Conservation (phyloP, 2,329 filamentous ascomycete genomes). For the Penicillium sp. region DNA sequence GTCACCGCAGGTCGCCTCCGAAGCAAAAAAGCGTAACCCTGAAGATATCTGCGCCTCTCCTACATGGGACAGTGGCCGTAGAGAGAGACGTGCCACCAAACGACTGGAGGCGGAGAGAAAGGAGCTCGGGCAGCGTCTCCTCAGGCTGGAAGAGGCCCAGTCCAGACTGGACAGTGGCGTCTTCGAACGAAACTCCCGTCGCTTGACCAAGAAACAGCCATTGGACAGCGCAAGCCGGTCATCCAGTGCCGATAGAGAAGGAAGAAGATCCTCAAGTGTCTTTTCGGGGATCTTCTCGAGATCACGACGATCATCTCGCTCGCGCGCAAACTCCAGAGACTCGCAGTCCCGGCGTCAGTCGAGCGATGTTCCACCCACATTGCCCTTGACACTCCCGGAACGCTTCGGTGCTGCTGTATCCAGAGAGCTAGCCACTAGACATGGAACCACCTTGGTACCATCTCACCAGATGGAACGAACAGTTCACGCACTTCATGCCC, state of each 20-base stretch:
- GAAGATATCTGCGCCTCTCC: slow-evolving; percentile 17
- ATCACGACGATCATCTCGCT: slow-evolving; percentile 28
- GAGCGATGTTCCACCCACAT: slow-evolving; percentile 15
- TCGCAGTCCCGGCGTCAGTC: slow-evolving; percentile 4
- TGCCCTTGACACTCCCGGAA: slow-evolving; percentile 29
- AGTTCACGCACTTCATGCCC: slow-evolving; percentile 1
- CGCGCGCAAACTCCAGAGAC: slow-evolving; percentile 27
- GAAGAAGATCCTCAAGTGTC: slow-evolving; percentile 23
- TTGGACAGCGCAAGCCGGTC: slow-evolving; percentile 29
- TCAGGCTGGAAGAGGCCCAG: slow-evolving; percentile 20
- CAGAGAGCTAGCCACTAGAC: slow-evolving; percentile 26
- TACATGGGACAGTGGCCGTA: slow-evolving; percentile 21
- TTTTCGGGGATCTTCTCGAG: slow-evolving; percentile 30
- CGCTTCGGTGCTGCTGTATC: slow-evolving; percentile 32
- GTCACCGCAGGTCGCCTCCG: slow-evolving; percentile 2
- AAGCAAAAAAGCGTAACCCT: slow-evolving; percentile 3
- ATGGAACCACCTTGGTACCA: slow-evolving; percentile 20
- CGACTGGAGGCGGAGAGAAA: slow-evolving; percentile 34
- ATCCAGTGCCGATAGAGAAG: slow-evolving; percentile 31
- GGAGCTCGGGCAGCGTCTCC: slow-evolving; percentile 29
- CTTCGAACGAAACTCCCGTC: slow-evolving; percentile 26
- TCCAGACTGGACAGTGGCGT: slow-evolving; percentile 15
- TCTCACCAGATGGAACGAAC: slow-evolving; percentile 11
- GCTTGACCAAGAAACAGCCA: slow-evolving; percentile 38
- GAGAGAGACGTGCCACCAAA: slow-evolving; percentile 32